phyloP scores from a whole-genome alignment of 2,329 filamentous ascomycete species.

The Neonectria punicea region DNA sequence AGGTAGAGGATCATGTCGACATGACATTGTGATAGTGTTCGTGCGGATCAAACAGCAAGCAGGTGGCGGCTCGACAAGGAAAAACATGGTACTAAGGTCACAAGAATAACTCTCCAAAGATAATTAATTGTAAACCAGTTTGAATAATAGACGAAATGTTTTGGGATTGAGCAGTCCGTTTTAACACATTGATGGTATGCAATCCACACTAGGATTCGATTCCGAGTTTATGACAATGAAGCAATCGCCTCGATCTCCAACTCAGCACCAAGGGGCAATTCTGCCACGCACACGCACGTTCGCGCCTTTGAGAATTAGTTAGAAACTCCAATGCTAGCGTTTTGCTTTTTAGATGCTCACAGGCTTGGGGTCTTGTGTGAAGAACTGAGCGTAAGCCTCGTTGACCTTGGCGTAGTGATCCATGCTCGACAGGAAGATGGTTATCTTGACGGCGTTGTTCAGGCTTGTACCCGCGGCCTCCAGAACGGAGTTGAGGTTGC shows the following conservation, averaged over 20 bases:
- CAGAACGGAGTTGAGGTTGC: conserved; percentile 69
- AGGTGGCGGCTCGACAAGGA: too few species aligned
- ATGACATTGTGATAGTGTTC: too few species aligned
- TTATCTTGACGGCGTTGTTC: conserved; percentile 73
- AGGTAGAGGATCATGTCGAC: too few species aligned
- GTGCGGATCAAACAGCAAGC: too few species aligned
- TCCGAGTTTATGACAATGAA: not conserved
- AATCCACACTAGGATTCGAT: too few species aligned
- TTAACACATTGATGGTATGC: too few species aligned
- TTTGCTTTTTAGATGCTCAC: conserved; percentile 44
- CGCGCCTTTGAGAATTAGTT: conserved; percentile 50
- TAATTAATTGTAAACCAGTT: too few species aligned
- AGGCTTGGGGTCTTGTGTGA: conserved; percentile 57
- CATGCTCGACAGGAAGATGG: conserved; percentile 74
- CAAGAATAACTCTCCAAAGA: too few species aligned
- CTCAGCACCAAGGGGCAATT: conserved; percentile 75
- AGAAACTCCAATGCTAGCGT: not conserved
- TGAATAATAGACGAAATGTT: too few species aligned
- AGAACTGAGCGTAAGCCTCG: conserved; percentile 63
- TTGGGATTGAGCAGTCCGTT: too few species aligned
- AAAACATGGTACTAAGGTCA: too few species aligned
- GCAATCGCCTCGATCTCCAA: conserved; percentile 73
- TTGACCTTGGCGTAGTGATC: conserved; percentile 70
- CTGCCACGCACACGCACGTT: conserved; percentile 79
- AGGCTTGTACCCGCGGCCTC: conserved; percentile 68